A percentile compares a stretch with the other conserved stretches of the same genome.
Conservation (phyloP, 805 yeast genomes). For the Saturnispora dispora region DNA sequence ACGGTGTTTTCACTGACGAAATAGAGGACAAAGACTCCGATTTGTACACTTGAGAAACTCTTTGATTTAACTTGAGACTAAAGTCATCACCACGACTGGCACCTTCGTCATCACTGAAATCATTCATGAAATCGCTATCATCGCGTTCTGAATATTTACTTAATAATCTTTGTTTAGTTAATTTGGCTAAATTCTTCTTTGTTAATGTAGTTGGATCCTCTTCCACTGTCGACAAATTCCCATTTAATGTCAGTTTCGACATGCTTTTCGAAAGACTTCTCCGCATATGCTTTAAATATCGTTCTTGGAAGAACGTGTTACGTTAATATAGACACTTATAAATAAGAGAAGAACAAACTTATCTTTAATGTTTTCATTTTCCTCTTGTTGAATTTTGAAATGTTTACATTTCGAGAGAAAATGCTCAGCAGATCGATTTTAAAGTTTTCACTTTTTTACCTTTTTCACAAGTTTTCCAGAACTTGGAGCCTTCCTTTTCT, state of each 20-base stretch:
- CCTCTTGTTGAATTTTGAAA: not conserved
- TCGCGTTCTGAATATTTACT: conserved; percentile 16
- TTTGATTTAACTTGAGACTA: not conserved
- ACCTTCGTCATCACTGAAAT: conserved; percentile 8
- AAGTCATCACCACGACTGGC: not conserved
- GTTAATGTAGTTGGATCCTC: conserved; percentile 1
- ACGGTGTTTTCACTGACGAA: conserved; percentile 16
- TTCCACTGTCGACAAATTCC: conserved; percentile 4
- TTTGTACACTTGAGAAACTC: not conserved
- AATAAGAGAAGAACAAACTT: not conserved
- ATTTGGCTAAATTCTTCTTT: not conserved
- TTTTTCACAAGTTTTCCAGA: not conserved
- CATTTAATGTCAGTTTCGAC: not conserved
- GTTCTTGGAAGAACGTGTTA: not conserved
- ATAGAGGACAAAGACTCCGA: conserved; percentile 23
- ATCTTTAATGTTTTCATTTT: not conserved
- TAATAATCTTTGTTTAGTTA: conserved; percentile 3
- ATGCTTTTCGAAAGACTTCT: not conserved
- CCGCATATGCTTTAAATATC: not conserved
- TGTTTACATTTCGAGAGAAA: not conserved
- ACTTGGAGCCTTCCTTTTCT: conserved; percentile 4
- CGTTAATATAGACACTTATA: not conserved
- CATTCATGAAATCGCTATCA: conserved; percentile 7
- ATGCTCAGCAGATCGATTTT: not conserved
- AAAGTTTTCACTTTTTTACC: not conserved